Conservation (phyloP, 169 alveolate species). For the Perkinsus olseni region DNA sequence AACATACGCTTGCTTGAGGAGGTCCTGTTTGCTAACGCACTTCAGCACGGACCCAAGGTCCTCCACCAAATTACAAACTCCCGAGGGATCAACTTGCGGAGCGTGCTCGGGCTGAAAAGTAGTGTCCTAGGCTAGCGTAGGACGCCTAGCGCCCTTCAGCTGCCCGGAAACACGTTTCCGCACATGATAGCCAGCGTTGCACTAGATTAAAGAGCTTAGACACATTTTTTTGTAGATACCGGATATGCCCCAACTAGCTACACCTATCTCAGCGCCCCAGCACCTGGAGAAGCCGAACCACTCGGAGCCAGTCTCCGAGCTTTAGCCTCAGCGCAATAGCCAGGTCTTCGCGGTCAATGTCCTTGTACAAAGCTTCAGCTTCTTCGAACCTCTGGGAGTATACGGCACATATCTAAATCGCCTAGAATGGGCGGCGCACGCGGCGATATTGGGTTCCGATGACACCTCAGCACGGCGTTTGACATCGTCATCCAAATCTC, state of each 20-base stretch:
- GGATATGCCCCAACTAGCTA: no score
- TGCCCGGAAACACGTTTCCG: no score
- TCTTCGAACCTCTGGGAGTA: constrained; percentile 71
- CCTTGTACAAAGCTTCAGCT: constrained; percentile 68
- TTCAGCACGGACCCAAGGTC: not conserved
- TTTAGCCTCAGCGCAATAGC: constrained; percentile 70
- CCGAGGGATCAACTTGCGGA: not conserved
- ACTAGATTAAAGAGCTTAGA: no score
- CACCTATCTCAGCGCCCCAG: no score
- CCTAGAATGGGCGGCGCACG: no score
- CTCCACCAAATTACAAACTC: not conserved
- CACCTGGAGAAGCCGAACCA: constrained; percentile 58
- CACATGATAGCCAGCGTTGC: no score
- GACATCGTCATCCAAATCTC: constrained; percentile 55
- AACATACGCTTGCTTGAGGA: constrained; percentile 59
- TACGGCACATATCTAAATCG: constrained; percentile 19
- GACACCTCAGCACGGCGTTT: constrained; percentile 75
- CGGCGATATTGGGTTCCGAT: no score
- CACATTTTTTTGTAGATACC: no score
- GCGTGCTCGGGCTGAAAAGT: not conserved
- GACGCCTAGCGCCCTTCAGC: no score
- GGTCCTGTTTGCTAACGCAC: constrained; percentile 27
- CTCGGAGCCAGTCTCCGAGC: constrained; percentile 81
- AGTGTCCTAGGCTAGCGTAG: no score
- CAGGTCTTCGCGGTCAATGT: constrained; percentile 76